Percentiles rank a stretch among this genome's conserved stretches.
These are phyloP conservation scores for Elongisporangium senticosum DNA, from an alignment of 352 stramenopile genomes.

Conservation along the genomic window DNA sequence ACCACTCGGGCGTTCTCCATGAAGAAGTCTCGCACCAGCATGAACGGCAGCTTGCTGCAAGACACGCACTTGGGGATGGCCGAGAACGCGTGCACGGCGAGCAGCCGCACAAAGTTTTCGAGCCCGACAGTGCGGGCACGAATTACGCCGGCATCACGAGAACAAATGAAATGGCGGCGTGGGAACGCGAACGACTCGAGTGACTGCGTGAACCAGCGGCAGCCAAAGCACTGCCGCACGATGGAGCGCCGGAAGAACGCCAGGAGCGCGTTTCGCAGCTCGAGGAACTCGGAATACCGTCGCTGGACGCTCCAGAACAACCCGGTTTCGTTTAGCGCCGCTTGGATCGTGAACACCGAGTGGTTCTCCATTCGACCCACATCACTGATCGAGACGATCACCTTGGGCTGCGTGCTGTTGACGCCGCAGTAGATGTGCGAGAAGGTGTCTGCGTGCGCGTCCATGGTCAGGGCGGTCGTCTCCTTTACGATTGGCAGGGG, in stretches of 20 bases:
- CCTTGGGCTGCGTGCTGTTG: conserved; percentile 39
- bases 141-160: conserved; percentile 35
- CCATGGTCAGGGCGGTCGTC: conserved; percentile 8
- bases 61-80: conserved; percentile 62
- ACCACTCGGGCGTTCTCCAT: conserved; percentile 21
- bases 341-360: conserved; percentile 43
- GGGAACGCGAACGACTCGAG: conserved; percentile 57
- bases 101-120: conserved; percentile 46
- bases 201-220: conserved; percentile 63
- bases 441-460: conserved; percentile 32
- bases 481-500: not conserved
- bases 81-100: conserved; percentile 71
- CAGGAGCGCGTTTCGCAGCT: conserved; percentile 44
- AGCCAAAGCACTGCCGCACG: conserved; percentile 66
- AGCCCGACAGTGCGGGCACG: conserved; percentile 39
- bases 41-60: conserved; percentile 55
- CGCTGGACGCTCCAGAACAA: conserved; percentile 58
- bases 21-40: conserved; percentile 66
- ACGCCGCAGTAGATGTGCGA: conserved; percentile 52
- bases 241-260: conserved; percentile 34
- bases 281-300: conserved; percentile 68
- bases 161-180: conserved; percentile 49
- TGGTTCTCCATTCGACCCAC: conserved; percentile 12
- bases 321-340: conserved; percentile 27
- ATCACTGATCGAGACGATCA: conserved; percentile 38